phyloP scores from a whole-genome alignment of 495 filamentous ascomycete genomes.

The Trichoderma reesei region DNA sequence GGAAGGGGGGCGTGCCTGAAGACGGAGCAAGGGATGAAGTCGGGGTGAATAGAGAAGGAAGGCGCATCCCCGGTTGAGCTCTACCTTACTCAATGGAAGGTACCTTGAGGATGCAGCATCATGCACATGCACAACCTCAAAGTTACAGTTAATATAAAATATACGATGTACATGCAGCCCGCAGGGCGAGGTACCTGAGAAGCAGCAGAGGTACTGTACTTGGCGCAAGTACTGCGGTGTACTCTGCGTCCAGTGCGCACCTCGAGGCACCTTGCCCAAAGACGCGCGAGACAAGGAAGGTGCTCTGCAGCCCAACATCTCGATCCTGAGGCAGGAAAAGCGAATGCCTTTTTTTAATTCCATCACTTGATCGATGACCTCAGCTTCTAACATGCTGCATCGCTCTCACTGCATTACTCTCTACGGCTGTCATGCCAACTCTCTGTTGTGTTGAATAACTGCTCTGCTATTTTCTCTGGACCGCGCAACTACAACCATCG shows the following conservation, averaged over 20 bases:
- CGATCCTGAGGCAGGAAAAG: background rate
- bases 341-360: no score
- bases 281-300: background rate
- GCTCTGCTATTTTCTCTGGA: background rate
- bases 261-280: background rate
- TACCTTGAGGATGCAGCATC: background rate
- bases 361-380: no score
- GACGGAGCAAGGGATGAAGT: background rate
- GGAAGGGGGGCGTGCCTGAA: no score
- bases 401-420: background rate
- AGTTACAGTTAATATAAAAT: background rate
- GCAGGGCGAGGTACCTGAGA: no score
- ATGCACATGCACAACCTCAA: background rate
- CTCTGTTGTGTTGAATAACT: no score
- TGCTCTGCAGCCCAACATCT: background rate
- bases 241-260: background rate
- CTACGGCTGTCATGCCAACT: background rate
- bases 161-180: no score
- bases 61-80: no score
- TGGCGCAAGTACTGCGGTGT: no score
- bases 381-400: background rate
- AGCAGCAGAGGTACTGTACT: no score
- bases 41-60: no score
- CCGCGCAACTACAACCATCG: background rate
- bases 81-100: no score